Evolutionary conservation across 2,329 filamentous ascomycete genomes (phyloP), one percentile per base, ranked within the genome.

Genomic region (Aspergillus clavatus): DNA sequence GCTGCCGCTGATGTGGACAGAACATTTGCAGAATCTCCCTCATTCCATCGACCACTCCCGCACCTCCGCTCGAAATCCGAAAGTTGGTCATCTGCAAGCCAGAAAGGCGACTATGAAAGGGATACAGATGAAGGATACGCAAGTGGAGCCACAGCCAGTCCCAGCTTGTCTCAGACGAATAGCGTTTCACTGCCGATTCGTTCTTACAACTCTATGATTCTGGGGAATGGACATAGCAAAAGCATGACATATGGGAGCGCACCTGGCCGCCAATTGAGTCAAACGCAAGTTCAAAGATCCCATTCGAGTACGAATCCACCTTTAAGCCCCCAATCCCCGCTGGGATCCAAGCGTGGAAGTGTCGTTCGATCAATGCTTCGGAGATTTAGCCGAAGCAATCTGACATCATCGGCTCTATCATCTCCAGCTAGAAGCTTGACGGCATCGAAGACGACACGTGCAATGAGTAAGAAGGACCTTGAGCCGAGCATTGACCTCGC

Each of bases 401-500:
- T 48, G 31, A 45, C 27, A 36, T 42, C 38, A 43, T 41, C 10
- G 18, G 21, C 42, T 5, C 40, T 47, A 7, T 35, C 18, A 10
- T 43, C 35, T 26, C 40, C 26, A 1, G 44, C 35, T 12, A 52
- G 56, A 24, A 52, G 50, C 18, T 50, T n/a, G 18, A 44, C 44
- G 6, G 40, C 36, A 23, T 24, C 40, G 24, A 14, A 21, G 7
- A 36, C 37, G 16, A 23, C 31, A n/a, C 48, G 51, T 14, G 38
- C 39, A 28, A 26, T 26, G 4, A 40, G 55, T 14, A 54, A 57
- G 27, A 57, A 47, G 19, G 56, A 64, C 36, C 45, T 61, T 6
- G 58, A 59, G 33, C 61, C 57, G 8, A 71, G 68, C 49, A 68
- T 70, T 43, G 66, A 70, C 41, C 48, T 69, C 19, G 55, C 48